Evolutionary conservation across 2,329 filamentous ascomycete genomes (phyloP).

Genomic region (Botrytis galanthina): DNA sequence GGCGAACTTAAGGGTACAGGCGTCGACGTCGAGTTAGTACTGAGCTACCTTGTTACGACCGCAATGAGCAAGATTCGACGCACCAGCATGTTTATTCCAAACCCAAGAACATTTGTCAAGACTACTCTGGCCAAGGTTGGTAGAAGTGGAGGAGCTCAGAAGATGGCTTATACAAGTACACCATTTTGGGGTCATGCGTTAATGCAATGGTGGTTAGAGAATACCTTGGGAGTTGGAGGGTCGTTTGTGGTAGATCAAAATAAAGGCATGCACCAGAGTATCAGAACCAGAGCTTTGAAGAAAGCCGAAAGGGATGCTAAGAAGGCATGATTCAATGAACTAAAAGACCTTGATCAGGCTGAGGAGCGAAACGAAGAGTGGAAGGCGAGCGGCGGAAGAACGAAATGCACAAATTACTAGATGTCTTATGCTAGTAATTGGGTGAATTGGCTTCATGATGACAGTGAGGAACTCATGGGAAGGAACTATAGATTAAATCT

Average conservation of each 20-base stretch:
- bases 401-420: background rate
- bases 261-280: conserved; percentile 63
- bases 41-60: conserved; percentile 90
- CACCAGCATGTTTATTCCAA: conserved; percentile 74
- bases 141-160: conserved; percentile 70
- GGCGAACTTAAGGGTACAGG: conserved; percentile 78
- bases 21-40: conserved; percentile 85
- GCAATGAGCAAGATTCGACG: conserved; percentile 96
- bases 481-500: background rate
- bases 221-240: conserved; percentile 57
- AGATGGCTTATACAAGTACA: conserved; percentile 78
- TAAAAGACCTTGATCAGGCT: background rate
- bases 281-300: conserved; percentile 64
- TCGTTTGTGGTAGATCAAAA: conserved; percentile 59
- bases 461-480: background rate
- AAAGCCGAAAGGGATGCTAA: conserved; percentile 68
- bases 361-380: conserved; percentile 23
- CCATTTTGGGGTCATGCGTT: conserved; percentile 91
- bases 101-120: conserved; percentile 77
- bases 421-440: background rate
- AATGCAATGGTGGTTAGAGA: conserved; percentile 77
- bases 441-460: background rate
- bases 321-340: conserved; percentile 41
- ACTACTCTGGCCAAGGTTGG: conserved; percentile 79
- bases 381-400: conserved; percentile 21